These are phyloP conservation scores for Neopestalotiopsis rosae DNA, from an alignment of 2,329 filamentous ascomycete species.

Conservation along the genomic window DNA sequence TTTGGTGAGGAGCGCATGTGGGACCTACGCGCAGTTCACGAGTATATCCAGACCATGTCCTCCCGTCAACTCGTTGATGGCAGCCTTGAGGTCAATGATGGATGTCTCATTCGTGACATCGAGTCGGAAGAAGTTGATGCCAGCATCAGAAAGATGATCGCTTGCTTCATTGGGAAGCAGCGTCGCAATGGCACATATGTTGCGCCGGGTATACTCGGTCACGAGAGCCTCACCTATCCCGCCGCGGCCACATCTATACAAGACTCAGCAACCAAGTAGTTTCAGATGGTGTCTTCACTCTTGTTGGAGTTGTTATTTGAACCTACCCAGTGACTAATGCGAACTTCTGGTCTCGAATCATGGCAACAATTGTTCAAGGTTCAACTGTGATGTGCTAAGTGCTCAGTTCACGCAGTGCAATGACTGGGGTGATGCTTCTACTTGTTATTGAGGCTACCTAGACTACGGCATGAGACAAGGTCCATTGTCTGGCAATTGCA, in stretches of 20 bases:
- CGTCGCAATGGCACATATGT: conserved; percentile 25
- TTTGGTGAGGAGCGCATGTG: not conserved
- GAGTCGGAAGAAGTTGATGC: conserved; percentile 20
- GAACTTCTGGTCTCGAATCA: not conserved
- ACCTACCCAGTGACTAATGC: conserved; percentile 19
- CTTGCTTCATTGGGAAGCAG: conserved; percentile 21
- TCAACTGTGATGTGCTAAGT: not conserved
- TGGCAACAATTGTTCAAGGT: not conserved
- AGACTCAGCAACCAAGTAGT: not conserved
- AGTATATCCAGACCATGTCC: conserved; percentile 20
- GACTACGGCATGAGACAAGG: too few relatives aligned
- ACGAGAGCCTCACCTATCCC: conserved; percentile 30
- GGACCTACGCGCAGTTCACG: conserved; percentile 25
- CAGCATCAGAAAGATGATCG: conserved; percentile 22
- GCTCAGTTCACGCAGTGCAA: too few relatives aligned
- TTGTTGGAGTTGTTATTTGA: not conserved
- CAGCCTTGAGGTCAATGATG: not conserved
- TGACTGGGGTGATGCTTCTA: too few relatives aligned
- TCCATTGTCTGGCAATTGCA: too few relatives aligned
- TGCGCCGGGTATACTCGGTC: conserved; percentile 16
- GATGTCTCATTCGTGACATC: conserved; percentile 27
- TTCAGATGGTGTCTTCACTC: not conserved
- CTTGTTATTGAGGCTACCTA: too few relatives aligned
- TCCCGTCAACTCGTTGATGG: conserved; percentile 8
- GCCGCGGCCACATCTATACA: conserved; percentile 25